Conservation (phyloP, 164 flowering plant species). For the Piper longum region DNA sequence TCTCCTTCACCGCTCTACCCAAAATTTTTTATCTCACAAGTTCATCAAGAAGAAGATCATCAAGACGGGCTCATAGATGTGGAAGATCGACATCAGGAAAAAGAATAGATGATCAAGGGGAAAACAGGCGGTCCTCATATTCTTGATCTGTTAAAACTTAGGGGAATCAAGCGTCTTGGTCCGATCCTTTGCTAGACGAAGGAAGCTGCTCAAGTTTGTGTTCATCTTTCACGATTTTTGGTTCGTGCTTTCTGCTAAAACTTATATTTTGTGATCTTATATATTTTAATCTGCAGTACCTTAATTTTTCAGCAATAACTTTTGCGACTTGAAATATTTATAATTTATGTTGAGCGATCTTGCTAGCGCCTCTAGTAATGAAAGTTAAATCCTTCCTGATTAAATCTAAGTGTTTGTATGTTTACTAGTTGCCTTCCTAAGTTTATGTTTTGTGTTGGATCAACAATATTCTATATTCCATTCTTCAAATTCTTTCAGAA, state of each 20-base stretch:
- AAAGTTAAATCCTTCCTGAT: no score
- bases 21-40: neutral
- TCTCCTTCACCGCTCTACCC: neutral
- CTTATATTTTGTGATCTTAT: neutral
- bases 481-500: no score
- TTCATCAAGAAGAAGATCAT: constrained; percentile 2
- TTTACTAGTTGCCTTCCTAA: no score
- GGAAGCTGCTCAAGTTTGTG: neutral
- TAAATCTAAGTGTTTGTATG: no score
- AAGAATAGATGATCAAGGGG: neutral
- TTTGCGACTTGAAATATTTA: no score
- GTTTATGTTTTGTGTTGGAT: no score
- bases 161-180: constrained; percentile 12
- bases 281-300: no score
- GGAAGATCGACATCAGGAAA: neutral
- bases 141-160: neutral
- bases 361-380: no score
- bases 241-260: neutral
- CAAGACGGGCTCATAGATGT: neutral
- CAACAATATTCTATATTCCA: no score
- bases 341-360: no score
- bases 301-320: no score
- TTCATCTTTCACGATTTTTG: neutral
- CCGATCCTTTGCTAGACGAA: constrained; percentile 11
- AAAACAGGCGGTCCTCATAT: neutral